phyloP scores from a whole-genome alignment of 305 asterid genomes.

The Withania somnifera region DNA sequence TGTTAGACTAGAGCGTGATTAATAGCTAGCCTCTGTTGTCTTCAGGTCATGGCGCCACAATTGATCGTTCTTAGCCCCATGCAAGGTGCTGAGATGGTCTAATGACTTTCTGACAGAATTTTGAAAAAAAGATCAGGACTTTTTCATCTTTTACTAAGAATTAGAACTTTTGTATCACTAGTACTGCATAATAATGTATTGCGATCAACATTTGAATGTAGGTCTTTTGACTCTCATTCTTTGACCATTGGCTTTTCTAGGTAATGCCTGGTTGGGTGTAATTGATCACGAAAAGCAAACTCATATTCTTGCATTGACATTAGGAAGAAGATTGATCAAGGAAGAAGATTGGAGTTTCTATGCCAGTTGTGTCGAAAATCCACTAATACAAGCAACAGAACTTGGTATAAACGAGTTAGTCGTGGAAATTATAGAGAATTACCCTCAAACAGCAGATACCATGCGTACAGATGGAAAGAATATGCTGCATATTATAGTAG shows the following conservation, averaged over 20 bases:
- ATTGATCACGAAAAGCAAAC: slow-evolving; percentile 4
- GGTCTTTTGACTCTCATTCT: background rate
- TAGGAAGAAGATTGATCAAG: background rate
- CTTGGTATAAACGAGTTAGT: background rate
- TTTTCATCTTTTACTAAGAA: background rate
- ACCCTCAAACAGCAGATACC: background rate
- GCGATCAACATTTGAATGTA: background rate
- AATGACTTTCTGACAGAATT: too few species aligned
- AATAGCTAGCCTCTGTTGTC: too few species aligned
- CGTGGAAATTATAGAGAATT: background rate
- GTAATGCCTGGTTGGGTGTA: background rate
- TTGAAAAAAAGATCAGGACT: too few species aligned
- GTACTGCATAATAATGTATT: background rate
- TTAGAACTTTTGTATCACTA: background rate
- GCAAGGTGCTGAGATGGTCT: too few species aligned
- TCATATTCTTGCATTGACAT: background rate
- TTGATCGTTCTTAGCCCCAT: too few species aligned
- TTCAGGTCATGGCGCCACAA: too few species aligned
- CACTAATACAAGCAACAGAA: background rate
- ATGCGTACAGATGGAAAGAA: background rate
- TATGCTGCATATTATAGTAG: background rate
- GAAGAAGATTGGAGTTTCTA: background rate
- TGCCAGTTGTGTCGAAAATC: background rate
- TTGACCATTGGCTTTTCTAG: background rate
- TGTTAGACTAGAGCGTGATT: too few species aligned